Evolutionary conservation across 2,329 filamentous ascomycete species (phyloP), one percentile per base, ranked within the genome.

Genomic region (Aureobasidium subglaciale): DNA sequence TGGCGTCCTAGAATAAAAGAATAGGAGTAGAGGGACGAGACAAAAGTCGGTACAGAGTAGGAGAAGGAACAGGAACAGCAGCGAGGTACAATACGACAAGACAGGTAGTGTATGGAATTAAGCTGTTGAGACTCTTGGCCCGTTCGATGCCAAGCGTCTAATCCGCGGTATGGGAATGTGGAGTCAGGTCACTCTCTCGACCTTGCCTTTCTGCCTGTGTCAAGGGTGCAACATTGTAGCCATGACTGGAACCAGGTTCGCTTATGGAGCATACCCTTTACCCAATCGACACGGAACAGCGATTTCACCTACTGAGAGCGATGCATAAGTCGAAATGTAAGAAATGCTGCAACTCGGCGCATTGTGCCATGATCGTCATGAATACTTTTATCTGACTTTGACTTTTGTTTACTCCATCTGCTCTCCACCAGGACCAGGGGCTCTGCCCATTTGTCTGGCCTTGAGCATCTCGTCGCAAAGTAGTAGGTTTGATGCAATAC

Each of bases 401-500:
- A 25, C 18, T 35, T 48, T 48, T 41, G 15, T 43, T 35, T 42
- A 43, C 50, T 56, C 54, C 54, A 45, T 45, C 27, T 50, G 46
- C 46, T 56, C 54, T 40, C 54, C 54, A 24, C 54, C 54, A 32
- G 54, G 54, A 2, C 54, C 54, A 13, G 54, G 54, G 30, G 22
- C 24, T 41, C 54, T 48, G 30, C 54, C 54, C 93, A 99, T 99
- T 77, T 99, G 92, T 70, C 93, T 82, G 59, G 93, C 93, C 80
- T 99, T 99, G 65, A 99, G 78, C 77, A 99, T 81, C 79, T 99
- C 93, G 67, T 99, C 93, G 67, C 93, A 99, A 48, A 99, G 81
- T 62, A 99, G 77, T 61, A 99, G 78, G 75, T 99, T 99, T 9
- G 89, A 92, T 5, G 93, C 92, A 67, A 99, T 99, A 60, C 93